Percentiles rank a stretch among this genome's conserved stretches.
phyloP scores from a whole-genome alignment of 1,284 basidiomycete species.

The Cutaneotrichosporon dermatis region DNA sequence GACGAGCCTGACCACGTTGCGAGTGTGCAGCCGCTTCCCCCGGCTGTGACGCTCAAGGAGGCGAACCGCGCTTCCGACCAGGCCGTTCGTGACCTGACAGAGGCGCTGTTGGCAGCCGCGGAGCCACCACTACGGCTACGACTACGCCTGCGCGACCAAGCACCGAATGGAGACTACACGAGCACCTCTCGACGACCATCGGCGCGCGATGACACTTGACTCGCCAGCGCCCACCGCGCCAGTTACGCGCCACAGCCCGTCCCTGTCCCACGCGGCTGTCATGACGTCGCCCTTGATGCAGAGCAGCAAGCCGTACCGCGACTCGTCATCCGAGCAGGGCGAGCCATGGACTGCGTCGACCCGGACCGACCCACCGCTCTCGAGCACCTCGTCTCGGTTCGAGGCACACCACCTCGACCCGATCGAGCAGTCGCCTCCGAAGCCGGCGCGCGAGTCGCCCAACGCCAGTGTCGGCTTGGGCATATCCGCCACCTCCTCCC shows the following conservation, averaged over 20 bases:
- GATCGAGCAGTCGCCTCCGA: constrained; percentile 20
- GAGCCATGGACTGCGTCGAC: background rate
- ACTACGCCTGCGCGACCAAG: background rate
- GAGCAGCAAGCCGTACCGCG: background rate
- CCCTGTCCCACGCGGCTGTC: background rate
- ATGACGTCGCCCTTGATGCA: constrained; percentile 1
- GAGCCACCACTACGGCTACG: background rate
- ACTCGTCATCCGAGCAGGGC: background rate
- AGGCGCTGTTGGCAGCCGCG: constrained; percentile 27
- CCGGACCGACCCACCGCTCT: background rate
- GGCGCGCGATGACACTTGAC: background rate
- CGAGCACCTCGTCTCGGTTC: constrained; percentile 1
- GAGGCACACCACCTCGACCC: constrained; percentile 14
- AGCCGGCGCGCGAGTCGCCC: background rate
- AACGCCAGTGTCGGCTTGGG: background rate
- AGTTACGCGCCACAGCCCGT: background rate
- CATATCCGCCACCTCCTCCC: background rate
- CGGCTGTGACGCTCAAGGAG: constrained; percentile 28
- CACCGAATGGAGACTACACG: background rate
- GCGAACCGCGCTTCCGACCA: constrained; percentile 35
- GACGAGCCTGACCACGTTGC: constrained; percentile 16
- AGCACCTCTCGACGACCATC: background rate
- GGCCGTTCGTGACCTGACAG: constrained; percentile 38
- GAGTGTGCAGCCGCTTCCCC: constrained; percentile 22
- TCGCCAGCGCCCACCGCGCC: constrained; percentile 1